These are phyloP conservation scores for Hymenoscyphus repandus DNA, from an alignment of 2,329 filamentous ascomycete species.

Conservation along the genomic window DNA sequence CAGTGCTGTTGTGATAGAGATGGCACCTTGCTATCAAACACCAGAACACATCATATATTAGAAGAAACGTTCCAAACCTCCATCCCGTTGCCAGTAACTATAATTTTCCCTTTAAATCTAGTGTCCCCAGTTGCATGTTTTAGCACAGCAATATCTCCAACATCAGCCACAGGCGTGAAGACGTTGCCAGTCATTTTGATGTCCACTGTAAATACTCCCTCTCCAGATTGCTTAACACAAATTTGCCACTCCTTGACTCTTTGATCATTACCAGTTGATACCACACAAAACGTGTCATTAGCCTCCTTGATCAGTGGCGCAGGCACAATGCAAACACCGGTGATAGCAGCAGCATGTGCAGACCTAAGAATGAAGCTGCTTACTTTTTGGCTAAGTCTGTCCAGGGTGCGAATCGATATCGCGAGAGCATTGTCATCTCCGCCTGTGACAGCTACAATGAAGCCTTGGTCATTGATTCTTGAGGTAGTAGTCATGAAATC, in stretches of 20 bases:
- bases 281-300: conserved; percentile 27
- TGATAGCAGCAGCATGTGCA: conserved; percentile 70
- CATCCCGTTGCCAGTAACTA: conserved; percentile 32
- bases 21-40: too few species aligned
- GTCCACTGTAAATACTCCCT: conserved; percentile 8
- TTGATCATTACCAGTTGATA: conserved; percentile 57
- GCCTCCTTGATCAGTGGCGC: conserved; percentile 9
- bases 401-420: conserved; percentile 40
- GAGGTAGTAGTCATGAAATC: conserved; percentile 33
- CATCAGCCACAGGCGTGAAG: conserved; percentile 57
- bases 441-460: conserved; percentile 59
- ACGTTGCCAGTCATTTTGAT: conserved; percentile 42
- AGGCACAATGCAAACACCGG: conserved; percentile 41
- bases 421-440: conserved; percentile 85
- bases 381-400: not conserved
- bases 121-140: not conserved
- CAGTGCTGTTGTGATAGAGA: too few species aligned
- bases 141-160: conserved; percentile 42
- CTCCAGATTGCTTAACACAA: conserved; percentile 8
- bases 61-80: conserved; percentile 25
- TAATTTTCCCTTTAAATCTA: conserved; percentile 12
- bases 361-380: conserved; percentile 39
- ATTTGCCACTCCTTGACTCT: conserved; percentile 48
- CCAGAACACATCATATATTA: not conserved
- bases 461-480: conserved; percentile 27